Evolutionary conservation across 306 rosid species (phyloP), one percentile per base, ranked within the genome.

Genomic region (Cajanus cajan): DNA sequence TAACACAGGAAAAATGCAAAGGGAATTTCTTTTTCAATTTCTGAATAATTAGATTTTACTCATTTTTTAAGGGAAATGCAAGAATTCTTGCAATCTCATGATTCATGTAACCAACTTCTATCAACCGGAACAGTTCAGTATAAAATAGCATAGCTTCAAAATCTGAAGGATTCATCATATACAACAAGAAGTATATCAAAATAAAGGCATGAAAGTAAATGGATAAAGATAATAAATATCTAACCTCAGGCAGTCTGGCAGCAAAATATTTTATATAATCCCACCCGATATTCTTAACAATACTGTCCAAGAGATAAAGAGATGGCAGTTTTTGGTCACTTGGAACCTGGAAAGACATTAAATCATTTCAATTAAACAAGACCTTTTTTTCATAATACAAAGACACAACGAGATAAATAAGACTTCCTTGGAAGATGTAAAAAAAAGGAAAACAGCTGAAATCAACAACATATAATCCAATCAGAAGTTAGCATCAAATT

Each of bases 291-390:
- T 94, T 94, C 96, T 94, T 94, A 62, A 94, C 97, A 62, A 94
- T 94, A 83, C 98, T 92, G 94, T 94, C 98, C 74, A 94, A 75
- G 77, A 94, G 96, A 88, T 94, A 94, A 62, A 94, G 98, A 13
- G 98, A 90, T 39, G 98, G 98, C 57, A 94, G 89, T 89, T 94
- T 94, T 85, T 90, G 97, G 21, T 94, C 98, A 68, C 87, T 90
- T 9, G 97, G 90, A 82, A 94, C 98, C 97, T 94, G 98, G 77
- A 90, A 79, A 82, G 55, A 5, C 70, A 82, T 55, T 59, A 55
- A 54, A 61, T 55, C 31, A 40, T 76, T 80, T 71, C 82, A 73
- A 71, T 43, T 40, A 41, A 79, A 70, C 22, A 40, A 25, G 19
- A 61, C 73, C 67, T 45, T 57, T 70, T 18, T 43, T 43, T 55